These are phyloP conservation scores for Botrytis fragariae DNA, from an alignment of 2,329 filamentous ascomycete species.

Conservation along the genomic window DNA sequence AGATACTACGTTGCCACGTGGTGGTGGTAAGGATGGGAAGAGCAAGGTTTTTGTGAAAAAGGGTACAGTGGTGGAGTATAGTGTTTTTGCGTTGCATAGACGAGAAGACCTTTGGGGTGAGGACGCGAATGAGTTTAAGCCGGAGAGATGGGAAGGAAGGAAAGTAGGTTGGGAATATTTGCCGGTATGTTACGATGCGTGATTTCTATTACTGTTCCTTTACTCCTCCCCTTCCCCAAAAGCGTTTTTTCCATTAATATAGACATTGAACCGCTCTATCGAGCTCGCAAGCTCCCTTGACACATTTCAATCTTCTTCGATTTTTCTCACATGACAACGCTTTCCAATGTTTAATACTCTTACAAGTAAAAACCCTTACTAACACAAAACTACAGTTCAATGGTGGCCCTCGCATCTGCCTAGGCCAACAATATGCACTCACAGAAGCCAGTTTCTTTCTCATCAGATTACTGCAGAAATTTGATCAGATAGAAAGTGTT, in stretches of 20 bases:
- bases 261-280: too few species aligned
- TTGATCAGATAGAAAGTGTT: slow-evolving; percentile 29
- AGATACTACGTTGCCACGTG: slow-evolving; percentile 39
- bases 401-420: slow-evolving; percentile 41
- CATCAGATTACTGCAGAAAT: slow-evolving; percentile 36
- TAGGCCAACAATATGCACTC: slow-evolving; percentile 42
- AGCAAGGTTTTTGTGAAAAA: slow-evolving; percentile 38
- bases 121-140: slow-evolving; percentile 40
- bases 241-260: too few species aligned
- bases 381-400: slow-evolving; percentile 35
- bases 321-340: background rate
- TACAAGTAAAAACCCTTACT: background rate
- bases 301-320: background rate
- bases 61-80: slow-evolving; percentile 36
- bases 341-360: background rate
- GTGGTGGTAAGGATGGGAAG: slow-evolving; percentile 40
- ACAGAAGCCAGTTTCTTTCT: slow-evolving; percentile 40
- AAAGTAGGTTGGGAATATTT: slow-evolving; percentile 48
- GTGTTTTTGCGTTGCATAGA: slow-evolving; percentile 38
- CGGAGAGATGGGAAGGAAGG: slow-evolving; percentile 40
- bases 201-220: too few species aligned
- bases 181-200: slow-evolving; percentile 38
- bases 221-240: too few species aligned
- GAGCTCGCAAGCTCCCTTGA: background rate
- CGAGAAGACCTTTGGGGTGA: slow-evolving; percentile 41